Conservation (phyloP, 352 stramenopile genomes). For the Pythium plurisporium region DNA sequence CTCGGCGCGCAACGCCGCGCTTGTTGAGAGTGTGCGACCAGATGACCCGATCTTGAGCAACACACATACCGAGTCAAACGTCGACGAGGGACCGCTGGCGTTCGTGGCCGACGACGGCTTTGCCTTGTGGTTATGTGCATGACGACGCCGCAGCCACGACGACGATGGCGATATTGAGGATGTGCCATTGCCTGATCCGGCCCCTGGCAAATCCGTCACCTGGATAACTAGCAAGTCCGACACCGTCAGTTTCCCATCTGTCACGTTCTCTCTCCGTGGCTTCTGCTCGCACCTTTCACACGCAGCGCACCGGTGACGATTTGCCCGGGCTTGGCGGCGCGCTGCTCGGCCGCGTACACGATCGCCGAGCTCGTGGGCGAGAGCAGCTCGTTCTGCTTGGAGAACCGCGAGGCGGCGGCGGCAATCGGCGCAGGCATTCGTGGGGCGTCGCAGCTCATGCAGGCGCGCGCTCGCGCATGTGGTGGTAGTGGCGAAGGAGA, state of each 20-base stretch:
- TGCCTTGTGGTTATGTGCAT: slow-evolving; percentile 21
- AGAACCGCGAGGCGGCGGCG: slow-evolving; percentile 9
- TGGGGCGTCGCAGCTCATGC: slow-evolving; percentile 14
- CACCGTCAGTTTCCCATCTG: no score
- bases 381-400: slow-evolving; percentile 30
- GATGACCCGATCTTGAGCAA: slow-evolving; percentile 34
- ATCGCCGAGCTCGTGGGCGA: slow-evolving; percentile 48
- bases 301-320: slow-evolving; percentile 44
- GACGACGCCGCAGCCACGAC: slow-evolving; percentile 44
- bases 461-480: slow-evolving; percentile 9
- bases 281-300: slow-evolving; percentile 39
- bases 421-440: slow-evolving; percentile 15
- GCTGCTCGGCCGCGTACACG: slow-evolving; percentile 45
- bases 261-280: no score
- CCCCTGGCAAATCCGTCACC: slow-evolving; percentile 23
- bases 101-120: slow-evolving; percentile 16
- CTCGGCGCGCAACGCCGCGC: slow-evolving; percentile 32
- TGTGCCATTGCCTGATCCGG: slow-evolving; percentile 13
- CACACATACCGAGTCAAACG: slow-evolving; percentile 42
- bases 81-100: no score
- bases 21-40: slow-evolving; percentile 34
- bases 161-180: slow-evolving; percentile 27
- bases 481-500: background rate
- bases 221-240: slow-evolving; percentile 25
- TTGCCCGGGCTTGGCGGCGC: slow-evolving; percentile 39